Evolutionary conservation across 768 basidiomycete species (phyloP).

Genomic region (Gyrodon lividus): DNA sequence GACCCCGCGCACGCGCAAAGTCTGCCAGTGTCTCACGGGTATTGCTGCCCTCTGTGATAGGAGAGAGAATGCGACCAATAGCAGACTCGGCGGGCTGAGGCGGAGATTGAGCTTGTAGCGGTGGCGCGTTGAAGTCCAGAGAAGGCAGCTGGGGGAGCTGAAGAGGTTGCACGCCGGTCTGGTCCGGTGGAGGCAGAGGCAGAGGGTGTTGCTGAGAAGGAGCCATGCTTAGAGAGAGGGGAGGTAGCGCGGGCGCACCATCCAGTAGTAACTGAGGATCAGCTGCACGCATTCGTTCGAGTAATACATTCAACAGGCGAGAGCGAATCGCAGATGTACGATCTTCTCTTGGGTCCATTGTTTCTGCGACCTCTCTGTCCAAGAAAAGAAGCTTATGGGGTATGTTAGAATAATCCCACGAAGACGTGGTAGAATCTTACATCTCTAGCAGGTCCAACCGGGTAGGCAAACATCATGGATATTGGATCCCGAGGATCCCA

Average conservation of each 20-base stretch:
- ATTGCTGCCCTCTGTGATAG: constrained; percentile 59
- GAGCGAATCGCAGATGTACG: constrained; percentile 69
- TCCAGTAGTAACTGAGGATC: constrained; percentile 17
- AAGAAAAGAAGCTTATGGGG: constrained; percentile 73
- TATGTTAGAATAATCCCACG: constrained; percentile 14
- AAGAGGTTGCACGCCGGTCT: constrained; percentile 6
- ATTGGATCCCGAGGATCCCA: constrained; percentile 85
- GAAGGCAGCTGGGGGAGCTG: constrained; percentile 56
- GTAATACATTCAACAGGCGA: constrained; percentile 58
- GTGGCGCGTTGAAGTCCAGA: constrained; percentile 44
- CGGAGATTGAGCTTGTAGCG: constrained; percentile 10
- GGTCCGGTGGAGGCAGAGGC: constrained; percentile 17
- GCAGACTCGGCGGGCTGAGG: constrained; percentile 21
- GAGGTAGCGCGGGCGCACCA: constrained; percentile 18
- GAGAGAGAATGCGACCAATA: constrained; percentile 47
- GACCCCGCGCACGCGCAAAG: constrained; percentile 12
- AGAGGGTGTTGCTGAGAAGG: constrained; percentile 29
- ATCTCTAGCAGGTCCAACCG: constrained; percentile 79
- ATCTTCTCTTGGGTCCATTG: constrained; percentile 74
- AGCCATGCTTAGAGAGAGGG: constrained; percentile 14
- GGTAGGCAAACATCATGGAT: constrained; percentile 94
- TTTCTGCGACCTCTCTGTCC: constrained; percentile 78
- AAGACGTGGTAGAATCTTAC: constrained; percentile 45
- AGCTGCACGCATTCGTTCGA: constrained; percentile 57
- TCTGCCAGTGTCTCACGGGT: constrained; percentile 29